Evolutionary conservation across 495 filamentous ascomycete species (phyloP).

Genomic region (Penicillium chermesinum): DNA sequence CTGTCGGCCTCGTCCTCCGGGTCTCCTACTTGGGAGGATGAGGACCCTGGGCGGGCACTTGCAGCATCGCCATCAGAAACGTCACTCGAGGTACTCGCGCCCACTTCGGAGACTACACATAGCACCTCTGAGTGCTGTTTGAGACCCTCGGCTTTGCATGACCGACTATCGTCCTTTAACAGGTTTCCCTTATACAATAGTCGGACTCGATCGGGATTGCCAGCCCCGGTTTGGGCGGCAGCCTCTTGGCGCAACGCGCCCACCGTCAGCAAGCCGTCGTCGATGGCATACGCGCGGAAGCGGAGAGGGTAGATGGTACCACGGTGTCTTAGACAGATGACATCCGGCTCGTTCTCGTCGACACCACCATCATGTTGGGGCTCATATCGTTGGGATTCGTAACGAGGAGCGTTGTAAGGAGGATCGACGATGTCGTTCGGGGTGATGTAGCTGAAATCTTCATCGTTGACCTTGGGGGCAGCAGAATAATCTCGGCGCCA

Average conservation of each 20-base stretch:
- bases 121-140: constrained; percentile 75
- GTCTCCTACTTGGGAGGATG: constrained; percentile 22
- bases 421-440: constrained; percentile 57
- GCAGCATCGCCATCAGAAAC: constrained; percentile 32
- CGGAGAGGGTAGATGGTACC: constrained; percentile 66
- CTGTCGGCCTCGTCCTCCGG: constrained; percentile 24
- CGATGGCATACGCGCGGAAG: constrained; percentile 78
- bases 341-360: constrained; percentile 60
- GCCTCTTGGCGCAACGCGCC: constrained; percentile 61
- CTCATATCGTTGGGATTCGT: constrained; percentile 17
- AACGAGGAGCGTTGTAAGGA: constrained; percentile 10
- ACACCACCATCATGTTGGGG: constrained; percentile 21
- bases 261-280: constrained; percentile 67
- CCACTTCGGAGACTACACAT: constrained; percentile 54
- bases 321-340: constrained; percentile 69
- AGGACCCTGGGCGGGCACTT: constrained; percentile 10
- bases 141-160: constrained; percentile 67
- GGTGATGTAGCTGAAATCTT: constrained; percentile 78
- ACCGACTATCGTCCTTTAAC: constrained; percentile 59
- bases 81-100: constrained; percentile 48
- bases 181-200: constrained; percentile 79
- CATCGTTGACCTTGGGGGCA: constrained; percentile 65
- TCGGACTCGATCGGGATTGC: constrained; percentile 58
- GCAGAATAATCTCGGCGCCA: constrained; percentile 38
- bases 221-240: constrained; percentile 56